Evolutionary conservation across 75 land plant genomes (phyloP).

Genomic region (Selaginella moellendorffii): DNA sequence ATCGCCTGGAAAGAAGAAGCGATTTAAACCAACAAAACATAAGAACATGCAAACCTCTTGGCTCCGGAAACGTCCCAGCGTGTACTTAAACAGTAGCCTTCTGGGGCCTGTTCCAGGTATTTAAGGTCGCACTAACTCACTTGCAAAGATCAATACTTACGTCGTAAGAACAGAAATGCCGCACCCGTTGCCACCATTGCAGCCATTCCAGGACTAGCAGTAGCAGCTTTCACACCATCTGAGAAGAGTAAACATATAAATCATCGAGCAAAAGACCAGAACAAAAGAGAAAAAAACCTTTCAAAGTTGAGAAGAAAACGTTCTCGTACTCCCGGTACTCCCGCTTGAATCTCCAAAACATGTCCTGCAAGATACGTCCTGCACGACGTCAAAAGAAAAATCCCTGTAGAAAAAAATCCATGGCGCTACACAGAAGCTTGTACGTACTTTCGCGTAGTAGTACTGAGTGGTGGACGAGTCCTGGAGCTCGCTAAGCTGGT

Average conservation of each 20-base stretch:
- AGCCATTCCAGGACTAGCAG: constrained; percentile 28
- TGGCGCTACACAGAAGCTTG: background rate
- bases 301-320: background rate
- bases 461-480: background rate
- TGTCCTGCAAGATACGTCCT: background rate
- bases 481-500: background rate
- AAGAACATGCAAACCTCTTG: constrained; percentile 35
- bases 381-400: background rate
- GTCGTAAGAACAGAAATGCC: constrained; percentile 36
- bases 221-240: constrained; percentile 31
- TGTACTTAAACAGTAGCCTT: constrained; percentile 43
- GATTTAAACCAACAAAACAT: background rate
- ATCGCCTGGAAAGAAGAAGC: constrained; percentile 52
- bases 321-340: background rate
- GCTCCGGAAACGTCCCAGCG: constrained; percentile 51
- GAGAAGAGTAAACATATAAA: constrained; percentile 2
- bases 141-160: too few relatives aligned
- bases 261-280: background rate
- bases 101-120: constrained; percentile 38
- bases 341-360: background rate
- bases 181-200: constrained; percentile 25
- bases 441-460: background rate
- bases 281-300: background rate
- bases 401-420: too few relatives aligned
- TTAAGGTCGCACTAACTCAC: constrained; percentile 7